Evolutionary conservation across 306 rosid genomes (phyloP).

Genomic region (Quercus berberidifolia): DNA sequence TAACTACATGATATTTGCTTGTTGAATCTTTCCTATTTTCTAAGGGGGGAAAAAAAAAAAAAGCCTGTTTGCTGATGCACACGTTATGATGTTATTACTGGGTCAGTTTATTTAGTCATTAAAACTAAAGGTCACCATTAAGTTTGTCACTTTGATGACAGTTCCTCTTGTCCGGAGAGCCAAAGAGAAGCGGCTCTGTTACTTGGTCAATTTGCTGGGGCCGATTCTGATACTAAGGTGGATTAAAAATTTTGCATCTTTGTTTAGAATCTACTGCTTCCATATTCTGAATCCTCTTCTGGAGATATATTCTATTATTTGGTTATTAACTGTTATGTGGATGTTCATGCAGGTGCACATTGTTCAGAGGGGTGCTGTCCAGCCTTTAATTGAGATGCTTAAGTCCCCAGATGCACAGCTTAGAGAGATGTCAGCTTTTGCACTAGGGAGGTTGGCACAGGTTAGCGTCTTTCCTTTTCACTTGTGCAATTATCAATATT

Average conservation of each 20-base stretch:
- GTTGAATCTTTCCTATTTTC: neutral
- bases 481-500: neutral
- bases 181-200: slow-evolving; percentile 68
- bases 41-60: neutral
- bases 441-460: slow-evolving; percentile 98
- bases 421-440: slow-evolving; percentile 98
- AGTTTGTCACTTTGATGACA: slow-evolving; percentile 13
- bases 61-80: neutral
- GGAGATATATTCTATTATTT: neutral
- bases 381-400: slow-evolving; percentile 96
- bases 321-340: neutral
- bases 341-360: slow-evolving; percentile 71
- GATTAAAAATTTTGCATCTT: neutral
- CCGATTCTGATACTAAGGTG: slow-evolving; percentile 74
- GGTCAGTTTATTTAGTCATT: neutral
- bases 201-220: slow-evolving; percentile 74
- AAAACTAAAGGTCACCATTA: neutral
- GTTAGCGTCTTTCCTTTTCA: slow-evolving; percentile 51
- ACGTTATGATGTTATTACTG: neutral
- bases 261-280: neutral
- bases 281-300: neutral
- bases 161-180: slow-evolving; percentile 57
- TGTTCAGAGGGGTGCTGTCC: slow-evolving; percentile 98
- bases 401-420: slow-evolving; percentile 90
- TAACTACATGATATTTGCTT: neutral